Percentiles rank a stretch among this genome's conserved stretches.
phyloP scores from a whole-genome alignment of 2,329 filamentous ascomycete genomes.

The Emydomyces testavorans region DNA sequence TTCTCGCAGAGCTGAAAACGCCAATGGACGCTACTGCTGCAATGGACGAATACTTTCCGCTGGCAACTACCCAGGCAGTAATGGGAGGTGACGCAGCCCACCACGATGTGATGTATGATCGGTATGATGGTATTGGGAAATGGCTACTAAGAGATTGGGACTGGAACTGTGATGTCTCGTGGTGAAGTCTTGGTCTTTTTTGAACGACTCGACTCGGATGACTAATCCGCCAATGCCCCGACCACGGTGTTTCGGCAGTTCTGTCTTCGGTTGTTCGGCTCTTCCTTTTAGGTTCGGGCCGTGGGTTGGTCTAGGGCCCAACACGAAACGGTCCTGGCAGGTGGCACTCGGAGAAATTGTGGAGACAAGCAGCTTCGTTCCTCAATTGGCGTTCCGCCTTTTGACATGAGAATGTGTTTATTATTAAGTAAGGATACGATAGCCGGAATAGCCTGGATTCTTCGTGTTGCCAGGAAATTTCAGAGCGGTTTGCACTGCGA shows the following conservation, averaged over 20 bases:
- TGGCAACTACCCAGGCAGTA: constrained; percentile 17
- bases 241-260: constrained; percentile 6
- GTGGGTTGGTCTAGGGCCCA: neutral
- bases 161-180: constrained; percentile 19
- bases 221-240: constrained; percentile 7
- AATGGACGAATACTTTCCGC: constrained; percentile 19
- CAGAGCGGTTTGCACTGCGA: constrained; percentile 38
- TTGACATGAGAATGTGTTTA: constrained; percentile 40
- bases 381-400: too few relatives aligned
- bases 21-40: constrained; percentile 15
- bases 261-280: constrained; percentile 2
- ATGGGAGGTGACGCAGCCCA: constrained; percentile 14
- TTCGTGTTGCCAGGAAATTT: constrained; percentile 38
- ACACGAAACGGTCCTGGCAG: neutral
- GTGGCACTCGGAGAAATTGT: neutral
- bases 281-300: constrained; percentile 6
- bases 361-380: neutral
- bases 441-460: constrained; percentile 43
- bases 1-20: constrained; percentile 18
- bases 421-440: constrained; percentile 46
- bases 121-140: constrained; percentile 24
- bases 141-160: constrained; percentile 23
- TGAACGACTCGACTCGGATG: neutral
- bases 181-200: constrained; percentile 9
- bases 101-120: constrained; percentile 18